Conservation (phyloP, 371 early-diverging fungal species). For the Blakeslea trispora region DNA sequence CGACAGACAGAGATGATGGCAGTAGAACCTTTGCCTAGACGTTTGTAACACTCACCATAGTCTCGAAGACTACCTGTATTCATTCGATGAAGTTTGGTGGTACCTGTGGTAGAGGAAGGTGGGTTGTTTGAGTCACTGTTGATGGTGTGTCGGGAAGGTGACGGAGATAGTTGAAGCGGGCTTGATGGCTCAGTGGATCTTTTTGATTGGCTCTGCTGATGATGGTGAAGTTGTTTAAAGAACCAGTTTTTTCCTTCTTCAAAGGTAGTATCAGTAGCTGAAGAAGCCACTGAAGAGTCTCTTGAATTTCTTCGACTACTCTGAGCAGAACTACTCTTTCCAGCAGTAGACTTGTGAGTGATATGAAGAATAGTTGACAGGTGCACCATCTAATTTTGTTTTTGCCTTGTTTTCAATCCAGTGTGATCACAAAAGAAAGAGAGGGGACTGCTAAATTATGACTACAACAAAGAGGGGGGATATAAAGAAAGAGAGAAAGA, state of each 20-base stretch:
- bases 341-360: conserved; percentile 2
- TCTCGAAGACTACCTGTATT: conserved; percentile 47
- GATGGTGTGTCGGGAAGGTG: conserved; percentile 5
- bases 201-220: conserved; percentile 4
- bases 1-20: conserved; percentile 85
- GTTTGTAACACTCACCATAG: conserved; percentile 73
- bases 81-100: conserved; percentile 15
- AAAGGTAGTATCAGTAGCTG: conserved; percentile 12
- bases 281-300: conserved; percentile 15
- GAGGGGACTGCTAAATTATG: no score
- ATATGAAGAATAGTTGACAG: conserved; percentile 21
- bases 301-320: conserved; percentile 25
- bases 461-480: no score
- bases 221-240: conserved; percentile 18
- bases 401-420: no score
- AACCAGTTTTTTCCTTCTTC: conserved; percentile 26
- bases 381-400: no score
- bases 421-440: background rate
- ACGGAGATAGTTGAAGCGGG: conserved; percentile 7
- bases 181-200: background rate
- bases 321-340: conserved; percentile 12
- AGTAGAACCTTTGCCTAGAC: conserved; percentile 86
- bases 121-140: conserved; percentile 6
- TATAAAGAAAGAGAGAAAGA: no score
- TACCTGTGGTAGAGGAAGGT: conserved; percentile 3